phyloP scores from a whole-genome alignment of 2,329 filamentous ascomycete genomes.

The Colletotrichum ledebouriae region DNA sequence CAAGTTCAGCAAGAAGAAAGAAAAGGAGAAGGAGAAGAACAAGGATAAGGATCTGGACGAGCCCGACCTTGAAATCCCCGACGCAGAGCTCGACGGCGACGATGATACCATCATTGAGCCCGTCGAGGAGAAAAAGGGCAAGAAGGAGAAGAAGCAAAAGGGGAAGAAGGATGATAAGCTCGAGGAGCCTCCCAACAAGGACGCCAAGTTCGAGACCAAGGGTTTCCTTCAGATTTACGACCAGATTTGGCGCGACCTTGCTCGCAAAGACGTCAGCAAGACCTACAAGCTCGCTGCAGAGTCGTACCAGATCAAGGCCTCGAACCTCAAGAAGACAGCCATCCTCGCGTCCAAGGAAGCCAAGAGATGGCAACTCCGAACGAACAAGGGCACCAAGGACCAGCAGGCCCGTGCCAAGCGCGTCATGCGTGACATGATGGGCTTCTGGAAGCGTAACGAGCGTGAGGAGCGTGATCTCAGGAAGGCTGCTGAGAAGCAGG shows the following conservation, averaged over 20 bases:
- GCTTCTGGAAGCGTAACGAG: slow-evolving; percentile 99
- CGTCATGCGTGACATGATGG: slow-evolving; percentile 99
- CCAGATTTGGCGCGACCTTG: slow-evolving; percentile 95
- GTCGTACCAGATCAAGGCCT: slow-evolving; percentile 87
- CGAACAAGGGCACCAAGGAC: slow-evolving; percentile 99
- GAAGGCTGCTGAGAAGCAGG: slow-evolving; percentile 94
- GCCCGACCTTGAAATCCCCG: slow-evolving; percentile 55
- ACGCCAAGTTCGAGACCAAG: slow-evolving; percentile 84
- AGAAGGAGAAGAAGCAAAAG: slow-evolving; percentile 62
- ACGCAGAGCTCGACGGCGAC: slow-evolving; percentile 51
- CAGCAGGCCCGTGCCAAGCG: slow-evolving; percentile 96
- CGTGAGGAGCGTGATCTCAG: slow-evolving; percentile 95
- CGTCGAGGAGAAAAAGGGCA: slow-evolving; percentile 59
- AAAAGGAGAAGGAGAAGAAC: slow-evolving; percentile 59
- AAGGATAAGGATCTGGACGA: slow-evolving; percentile 52
- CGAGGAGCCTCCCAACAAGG: slow-evolving; percentile 66
- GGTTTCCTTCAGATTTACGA: slow-evolving; percentile 98
- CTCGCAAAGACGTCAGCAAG: slow-evolving; percentile 93
- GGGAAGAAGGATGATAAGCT: slow-evolving; percentile 60
- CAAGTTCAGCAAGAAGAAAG: slow-evolving; percentile 69
- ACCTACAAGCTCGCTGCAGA: slow-evolving; percentile 89
- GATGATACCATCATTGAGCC: slow-evolving; percentile 53
- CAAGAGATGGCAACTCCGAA: slow-evolving; percentile 95
- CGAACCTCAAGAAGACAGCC: slow-evolving; percentile 98
- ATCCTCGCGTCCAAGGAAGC: slow-evolving; percentile 97